Evolutionary conservation across 116 monocot genomes (phyloP).

Genomic region (Papilionanthe hybrid): DNA sequence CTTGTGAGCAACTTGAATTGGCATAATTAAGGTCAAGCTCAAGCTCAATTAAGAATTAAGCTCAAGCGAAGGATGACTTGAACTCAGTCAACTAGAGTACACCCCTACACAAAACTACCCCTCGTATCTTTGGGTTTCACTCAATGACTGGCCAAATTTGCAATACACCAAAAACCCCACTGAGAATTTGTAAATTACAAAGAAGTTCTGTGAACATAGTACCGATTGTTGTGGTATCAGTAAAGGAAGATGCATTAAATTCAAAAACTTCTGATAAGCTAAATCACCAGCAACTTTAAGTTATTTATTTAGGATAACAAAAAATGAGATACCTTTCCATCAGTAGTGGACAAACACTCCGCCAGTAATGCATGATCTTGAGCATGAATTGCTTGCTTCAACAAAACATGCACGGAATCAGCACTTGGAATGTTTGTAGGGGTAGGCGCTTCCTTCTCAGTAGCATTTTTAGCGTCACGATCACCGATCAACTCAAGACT

Average conservation of each 20-base stretch:
- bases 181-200: background rate
- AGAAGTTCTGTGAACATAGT: background rate
- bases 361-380: slow-evolving; percentile 66
- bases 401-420: slow-evolving; percentile 79
- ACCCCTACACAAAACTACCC: background rate
- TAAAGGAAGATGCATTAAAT: background rate
- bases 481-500: slow-evolving; percentile 37
- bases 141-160: background rate
- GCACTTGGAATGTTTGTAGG: slow-evolving; percentile 53
- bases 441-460: slow-evolving; percentile 14
- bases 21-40: no score
- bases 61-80: no score
- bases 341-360: slow-evolving; percentile 65
- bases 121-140: background rate
- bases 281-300: background rate
- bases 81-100: no score
- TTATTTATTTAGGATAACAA: background rate
- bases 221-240: background rate
- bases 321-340: slow-evolving; percentile 59
- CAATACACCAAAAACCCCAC: background rate
- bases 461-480: slow-evolving; percentile 5
- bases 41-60: no score
- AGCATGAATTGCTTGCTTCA: slow-evolving; percentile 84
- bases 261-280: background rate
- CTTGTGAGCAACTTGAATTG: no score